A percentile compares a stretch with the other conserved stretches of the same genome.
Evolutionary conservation across 495 filamentous ascomycete species (phyloP).

Genomic region (Penicillium waksmanii): DNA sequence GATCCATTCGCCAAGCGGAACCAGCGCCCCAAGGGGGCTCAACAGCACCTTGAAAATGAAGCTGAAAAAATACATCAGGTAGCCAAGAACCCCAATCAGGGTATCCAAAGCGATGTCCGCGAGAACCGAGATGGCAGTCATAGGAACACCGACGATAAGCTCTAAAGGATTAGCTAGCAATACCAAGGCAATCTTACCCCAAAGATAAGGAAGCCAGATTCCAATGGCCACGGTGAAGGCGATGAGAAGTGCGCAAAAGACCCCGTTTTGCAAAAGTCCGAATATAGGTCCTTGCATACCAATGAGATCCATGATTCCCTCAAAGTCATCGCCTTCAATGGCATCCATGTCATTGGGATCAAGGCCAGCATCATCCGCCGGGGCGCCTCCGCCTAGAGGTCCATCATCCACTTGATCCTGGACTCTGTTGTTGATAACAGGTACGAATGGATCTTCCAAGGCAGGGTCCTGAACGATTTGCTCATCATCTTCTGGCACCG

Average conservation of each 20-base stretch:
- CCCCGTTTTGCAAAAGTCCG: constrained; percentile 88
- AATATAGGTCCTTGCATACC: constrained; percentile 94
- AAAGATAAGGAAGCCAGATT: constrained; percentile 89
- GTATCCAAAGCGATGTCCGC: constrained; percentile 73
- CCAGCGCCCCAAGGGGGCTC: constrained; percentile 45
- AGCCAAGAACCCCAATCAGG: constrained; percentile 59
- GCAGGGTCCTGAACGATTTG: constrained; percentile 59
- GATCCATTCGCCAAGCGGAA: constrained; percentile 47
- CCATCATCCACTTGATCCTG: constrained; percentile 26
- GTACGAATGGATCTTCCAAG: constrained; percentile 67
- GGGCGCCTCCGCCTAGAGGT: constrained; percentile 8
- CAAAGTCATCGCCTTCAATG: constrained; percentile 91
- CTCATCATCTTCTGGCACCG: constrained; percentile 54
- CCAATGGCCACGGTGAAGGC: constrained; percentile 81
- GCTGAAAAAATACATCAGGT: constrained; percentile 57
- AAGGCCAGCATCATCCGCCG: constrained; percentile 49
- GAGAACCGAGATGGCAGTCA: constrained; percentile 66
- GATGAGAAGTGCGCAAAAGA: constrained; percentile 90
- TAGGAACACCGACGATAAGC: constrained; percentile 67
- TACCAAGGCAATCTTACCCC: constrained; percentile 81
- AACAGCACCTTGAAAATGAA: constrained; percentile 47
- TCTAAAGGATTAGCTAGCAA: constrained; percentile 76
- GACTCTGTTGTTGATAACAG: constrained; percentile 44
- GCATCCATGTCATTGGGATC: constrained; percentile 63
- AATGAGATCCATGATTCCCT: constrained; percentile 93